These are phyloP conservation scores for Capsicum baccatum DNA, from an alignment of 257 asterid species.

Conservation along the genomic window DNA sequence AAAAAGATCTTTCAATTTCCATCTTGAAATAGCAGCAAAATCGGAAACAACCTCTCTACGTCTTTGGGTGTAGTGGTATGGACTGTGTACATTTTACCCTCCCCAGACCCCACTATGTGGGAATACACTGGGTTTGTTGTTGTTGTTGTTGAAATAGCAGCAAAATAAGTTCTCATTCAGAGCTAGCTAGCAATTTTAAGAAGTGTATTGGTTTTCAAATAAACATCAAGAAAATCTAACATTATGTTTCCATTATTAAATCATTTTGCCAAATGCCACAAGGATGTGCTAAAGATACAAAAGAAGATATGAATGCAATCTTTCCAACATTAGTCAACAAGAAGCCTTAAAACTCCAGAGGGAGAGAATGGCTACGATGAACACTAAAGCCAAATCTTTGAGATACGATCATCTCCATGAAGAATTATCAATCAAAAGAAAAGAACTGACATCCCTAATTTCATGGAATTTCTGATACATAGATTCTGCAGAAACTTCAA, in stretches of 20 bases:
- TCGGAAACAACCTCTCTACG: too few relatives aligned
- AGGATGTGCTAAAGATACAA: neutral
- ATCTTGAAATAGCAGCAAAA: neutral
- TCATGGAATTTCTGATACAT: neutral
- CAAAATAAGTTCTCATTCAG: neutral
- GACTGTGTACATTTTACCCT: too few relatives aligned
- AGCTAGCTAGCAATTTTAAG: neutral
- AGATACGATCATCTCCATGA: neutral
- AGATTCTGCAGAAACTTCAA: neutral
- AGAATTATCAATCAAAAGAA: constrained; percentile 16
- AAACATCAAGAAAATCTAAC: neutral
- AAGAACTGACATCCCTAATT: neutral
- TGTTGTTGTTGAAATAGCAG: neutral
- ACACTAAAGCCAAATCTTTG: neutral
- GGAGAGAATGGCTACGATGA: neutral
- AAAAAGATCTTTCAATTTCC: neutral
- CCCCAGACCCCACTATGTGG: too few relatives aligned
- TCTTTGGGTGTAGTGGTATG: too few relatives aligned
- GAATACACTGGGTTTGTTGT: too few relatives aligned
- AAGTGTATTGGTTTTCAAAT: constrained; percentile 7
- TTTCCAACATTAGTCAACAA: neutral
- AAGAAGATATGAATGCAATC: neutral
- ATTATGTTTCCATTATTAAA: constrained; percentile 4
- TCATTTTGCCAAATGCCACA: neutral
- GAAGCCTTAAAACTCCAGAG: constrained; percentile 1